Conservation (phyloP, 2,329 filamentous ascomycete genomes). For the Aspergillus eucalypticola region DNA sequence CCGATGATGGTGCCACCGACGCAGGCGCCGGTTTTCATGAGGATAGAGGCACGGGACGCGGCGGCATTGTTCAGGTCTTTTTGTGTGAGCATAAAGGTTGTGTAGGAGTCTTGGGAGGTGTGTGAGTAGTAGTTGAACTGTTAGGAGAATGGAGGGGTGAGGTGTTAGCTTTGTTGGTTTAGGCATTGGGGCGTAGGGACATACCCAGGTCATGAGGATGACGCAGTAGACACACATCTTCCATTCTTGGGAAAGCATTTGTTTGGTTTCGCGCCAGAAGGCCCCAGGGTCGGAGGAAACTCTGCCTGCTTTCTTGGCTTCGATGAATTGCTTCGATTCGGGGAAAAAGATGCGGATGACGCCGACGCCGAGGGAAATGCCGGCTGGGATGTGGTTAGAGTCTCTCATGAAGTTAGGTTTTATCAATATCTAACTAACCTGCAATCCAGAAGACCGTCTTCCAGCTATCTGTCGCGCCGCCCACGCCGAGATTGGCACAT, state of each 20-base stretch:
- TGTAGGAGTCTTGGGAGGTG: slow-evolving; percentile 78
- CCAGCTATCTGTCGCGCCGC: slow-evolving; percentile 58
- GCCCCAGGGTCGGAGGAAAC: slow-evolving; percentile 45
- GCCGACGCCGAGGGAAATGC: slow-evolving; percentile 56
- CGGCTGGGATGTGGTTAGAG: slow-evolving; percentile 23
- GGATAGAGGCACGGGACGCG: slow-evolving; percentile 72
- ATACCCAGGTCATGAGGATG: slow-evolving; percentile 70
- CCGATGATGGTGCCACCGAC: slow-evolving; percentile 57
- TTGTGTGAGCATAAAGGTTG: slow-evolving; percentile 73
- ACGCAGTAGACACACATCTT: slow-evolving; percentile 75
- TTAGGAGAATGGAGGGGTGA: neutral
- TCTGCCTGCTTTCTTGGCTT: slow-evolving; percentile 64
- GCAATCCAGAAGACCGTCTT: slow-evolving; percentile 76
- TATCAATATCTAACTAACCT: slow-evolving; percentile 28
- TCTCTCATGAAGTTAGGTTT: no score
- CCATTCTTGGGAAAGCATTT: slow-evolving; percentile 71
- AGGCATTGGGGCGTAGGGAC: neutral
- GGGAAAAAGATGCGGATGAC: slow-evolving; percentile 68
- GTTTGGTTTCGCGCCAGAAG: slow-evolving; percentile 70
- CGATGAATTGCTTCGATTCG: slow-evolving; percentile 73
- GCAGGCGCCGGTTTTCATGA: slow-evolving; percentile 78
- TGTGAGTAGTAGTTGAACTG: slow-evolving; percentile 72
- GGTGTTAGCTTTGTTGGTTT: neutral
- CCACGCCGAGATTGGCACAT: slow-evolving; percentile 68
- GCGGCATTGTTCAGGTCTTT: slow-evolving; percentile 66